Conservation (phyloP, 495 filamentous ascomycete genomes). For the Lasiosphaeria hispida region DNA sequence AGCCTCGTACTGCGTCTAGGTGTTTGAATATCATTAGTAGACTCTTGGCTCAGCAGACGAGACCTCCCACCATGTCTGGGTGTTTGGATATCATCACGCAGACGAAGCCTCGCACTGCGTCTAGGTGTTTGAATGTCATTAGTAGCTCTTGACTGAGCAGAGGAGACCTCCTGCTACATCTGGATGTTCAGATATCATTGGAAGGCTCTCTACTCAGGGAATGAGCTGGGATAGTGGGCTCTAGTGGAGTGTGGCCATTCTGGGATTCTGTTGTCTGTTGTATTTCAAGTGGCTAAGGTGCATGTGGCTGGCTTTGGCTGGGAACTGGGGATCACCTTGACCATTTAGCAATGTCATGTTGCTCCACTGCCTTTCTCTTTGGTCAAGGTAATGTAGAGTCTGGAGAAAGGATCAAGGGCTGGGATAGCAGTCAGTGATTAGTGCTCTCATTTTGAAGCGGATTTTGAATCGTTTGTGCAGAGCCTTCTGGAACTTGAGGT, state of each 20-base stretch:
- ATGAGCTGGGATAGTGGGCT: slow-evolving; percentile 4
- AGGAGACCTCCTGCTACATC: neutral
- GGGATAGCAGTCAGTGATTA: slow-evolving; percentile 2
- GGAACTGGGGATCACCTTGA: slow-evolving; percentile 1
- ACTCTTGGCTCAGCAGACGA: neutral
- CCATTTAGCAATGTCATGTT: neutral
- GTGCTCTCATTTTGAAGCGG: slow-evolving; percentile 1
- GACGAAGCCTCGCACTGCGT: neutral
- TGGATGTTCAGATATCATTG: neutral
- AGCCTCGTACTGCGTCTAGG: neutral
- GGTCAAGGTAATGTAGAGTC: slow-evolving; percentile 2
- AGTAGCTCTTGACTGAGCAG: slow-evolving; percentile 3
- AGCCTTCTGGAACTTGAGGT: neutral
- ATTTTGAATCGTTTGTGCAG: slow-evolving; percentile 2
- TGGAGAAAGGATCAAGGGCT: slow-evolving; percentile 5
- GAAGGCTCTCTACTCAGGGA: slow-evolving; percentile 1
- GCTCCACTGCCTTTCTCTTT: slow-evolving; percentile 4
- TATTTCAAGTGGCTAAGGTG: slow-evolving; percentile 1
- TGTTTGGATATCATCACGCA: neutral
- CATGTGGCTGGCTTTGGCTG: neutral
- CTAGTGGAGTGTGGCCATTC: slow-evolving; percentile 2
- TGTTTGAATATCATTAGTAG: neutral
- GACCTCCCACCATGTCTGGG: neutral
- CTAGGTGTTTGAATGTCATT: neutral
- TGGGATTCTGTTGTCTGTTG: slow-evolving; percentile 2